Evolutionary conservation across 139 green algal species (phyloP).

Genomic region (Marvania coccoides): DNA sequence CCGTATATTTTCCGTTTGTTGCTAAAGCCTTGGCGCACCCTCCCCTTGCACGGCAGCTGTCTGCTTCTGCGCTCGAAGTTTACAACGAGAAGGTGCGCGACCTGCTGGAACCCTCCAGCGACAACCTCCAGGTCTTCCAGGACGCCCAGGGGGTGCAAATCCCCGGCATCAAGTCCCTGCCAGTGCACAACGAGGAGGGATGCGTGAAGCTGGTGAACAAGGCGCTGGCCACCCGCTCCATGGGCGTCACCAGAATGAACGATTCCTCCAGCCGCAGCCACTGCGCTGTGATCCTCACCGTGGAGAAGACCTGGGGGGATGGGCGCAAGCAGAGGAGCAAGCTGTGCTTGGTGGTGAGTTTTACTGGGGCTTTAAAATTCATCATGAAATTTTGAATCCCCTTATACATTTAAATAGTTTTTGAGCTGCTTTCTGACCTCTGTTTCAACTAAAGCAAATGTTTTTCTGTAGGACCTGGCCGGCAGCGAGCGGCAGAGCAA

Average conservation of each 20-base stretch:
- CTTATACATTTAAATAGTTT: background rate
- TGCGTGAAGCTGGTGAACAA: conserved; percentile 41
- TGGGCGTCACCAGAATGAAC: conserved; percentile 29
- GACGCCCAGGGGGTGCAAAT: background rate
- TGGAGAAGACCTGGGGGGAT: conserved; percentile 39
- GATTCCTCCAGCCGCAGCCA: conserved; percentile 55
- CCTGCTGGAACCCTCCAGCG: conserved; percentile 50
- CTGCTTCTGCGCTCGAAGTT: conserved; percentile 57
- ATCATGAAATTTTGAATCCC: background rate
- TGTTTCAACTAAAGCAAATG: background rate
- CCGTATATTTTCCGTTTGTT: background rate
- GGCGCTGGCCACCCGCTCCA: conserved; percentile 30
- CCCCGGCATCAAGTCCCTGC: conserved; percentile 33
- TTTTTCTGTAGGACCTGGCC: conserved; percentile 55
- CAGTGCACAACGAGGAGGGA: conserved; percentile 47
- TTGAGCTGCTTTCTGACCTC: background rate
- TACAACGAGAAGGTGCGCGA: conserved; percentile 68
- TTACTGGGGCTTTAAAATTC: background rate
- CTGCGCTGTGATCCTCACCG: conserved; percentile 57
- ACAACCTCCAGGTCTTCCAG: conserved; percentile 39
- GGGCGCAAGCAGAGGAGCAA: conserved; percentile 44
- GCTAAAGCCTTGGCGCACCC: too few species aligned
- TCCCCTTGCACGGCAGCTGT: too few species aligned
- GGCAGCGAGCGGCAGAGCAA: conserved; percentile 61
- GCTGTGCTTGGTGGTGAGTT: conserved; percentile 50